These are phyloP conservation scores for Saposhnikovia divaricata DNA, from an alignment of 129 eudicot species.

Conservation along the genomic window DNA sequence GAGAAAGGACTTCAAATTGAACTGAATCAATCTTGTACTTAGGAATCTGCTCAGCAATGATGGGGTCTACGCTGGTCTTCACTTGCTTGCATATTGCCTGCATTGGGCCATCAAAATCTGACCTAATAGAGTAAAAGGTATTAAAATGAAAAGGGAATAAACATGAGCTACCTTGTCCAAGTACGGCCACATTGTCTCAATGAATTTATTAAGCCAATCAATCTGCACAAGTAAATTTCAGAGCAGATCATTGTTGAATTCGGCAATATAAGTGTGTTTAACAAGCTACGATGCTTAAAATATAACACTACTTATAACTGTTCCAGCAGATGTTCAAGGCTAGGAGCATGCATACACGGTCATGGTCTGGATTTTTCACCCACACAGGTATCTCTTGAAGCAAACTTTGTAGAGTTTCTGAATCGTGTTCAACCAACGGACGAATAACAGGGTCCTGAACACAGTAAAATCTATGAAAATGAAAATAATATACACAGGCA, in stretches of 20 bases:
- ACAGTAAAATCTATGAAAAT: not conserved
- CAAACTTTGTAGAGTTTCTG: slow-evolving; percentile 42
- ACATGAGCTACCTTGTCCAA: slow-evolving; percentile 39
- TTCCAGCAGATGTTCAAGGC: not conserved
- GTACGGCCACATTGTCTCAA: slow-evolving; percentile 61
- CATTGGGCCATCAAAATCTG: slow-evolving; percentile 14
- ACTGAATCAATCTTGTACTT: slow-evolving; percentile 79
- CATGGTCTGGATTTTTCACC: slow-evolving; percentile 97
- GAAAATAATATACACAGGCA: not conserved
- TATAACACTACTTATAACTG: not conserved
- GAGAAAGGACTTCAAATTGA: slow-evolving; percentile 69
- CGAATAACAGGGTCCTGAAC: slow-evolving; percentile 66
- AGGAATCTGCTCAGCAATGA: slow-evolving; percentile 91
- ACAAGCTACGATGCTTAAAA: not conserved
- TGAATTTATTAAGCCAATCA: slow-evolving; percentile 65
- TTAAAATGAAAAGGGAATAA: not conserved
- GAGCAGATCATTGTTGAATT: not conserved
- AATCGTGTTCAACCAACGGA: slow-evolving; percentile 72
- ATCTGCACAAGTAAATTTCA: slow-evolving; percentile 22
- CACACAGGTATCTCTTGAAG: slow-evolving; percentile 87
- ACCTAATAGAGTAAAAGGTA: not conserved
- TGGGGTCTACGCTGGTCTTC: slow-evolving; percentile 71
- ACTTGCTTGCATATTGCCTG: slow-evolving; percentile 90
- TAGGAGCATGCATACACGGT: slow-evolving; percentile 55
- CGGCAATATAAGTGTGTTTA: too few species aligned